Evolutionary conservation across 805 yeast species (phyloP), one percentile per base, ranked within the genome.

Genomic region (Maudiozyma turicensis): DNA sequence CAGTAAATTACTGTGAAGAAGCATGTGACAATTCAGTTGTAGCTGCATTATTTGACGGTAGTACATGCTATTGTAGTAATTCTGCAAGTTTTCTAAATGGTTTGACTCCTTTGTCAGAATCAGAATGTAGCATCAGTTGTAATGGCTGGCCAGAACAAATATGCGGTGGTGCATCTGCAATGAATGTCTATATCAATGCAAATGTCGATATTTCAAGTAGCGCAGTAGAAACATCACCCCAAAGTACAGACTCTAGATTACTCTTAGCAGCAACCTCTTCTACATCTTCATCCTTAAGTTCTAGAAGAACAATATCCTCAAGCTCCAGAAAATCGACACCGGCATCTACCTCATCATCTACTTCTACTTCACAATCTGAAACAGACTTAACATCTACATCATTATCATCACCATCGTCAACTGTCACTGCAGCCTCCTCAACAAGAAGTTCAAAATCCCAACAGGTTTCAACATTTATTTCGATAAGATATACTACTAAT

Each of bases 161-260:
- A 8, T 86, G 95, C 65, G 89, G 89, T 54, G 85, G 84, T 33
- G 68, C 74, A 26, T 56, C 62, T 31, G 74, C 73, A 48, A 73
- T 74, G 55, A 63, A 70, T 35, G 76, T 80, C 14, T 78, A 69
- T 52, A 65, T 73, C 11, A 68, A 68, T 51, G 66, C 46, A 30
- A 31, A 43, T 20, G 40, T 26, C 1, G 43, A 6, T 4, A 26
- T 52, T 34, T 53, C 61, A 47, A 49, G 63, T 8, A 44, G 62
- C 6, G 14, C 50, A 11, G 33, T 9, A 2, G 13, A 48, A 4
- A 30, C 37, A 2, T 13, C 45, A 6, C n/a, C 39, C 5, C 28
- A 40, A 7, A 13, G 42, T 34, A 8, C 48, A 8, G 14, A 43
- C 3, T 34, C 46, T 20, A 8, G 40, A 31, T 15, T 28, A 2